Evolutionary conservation across 495 filamentous ascomycete species (phyloP).

Genomic region (Penicillium chermesinum): DNA sequence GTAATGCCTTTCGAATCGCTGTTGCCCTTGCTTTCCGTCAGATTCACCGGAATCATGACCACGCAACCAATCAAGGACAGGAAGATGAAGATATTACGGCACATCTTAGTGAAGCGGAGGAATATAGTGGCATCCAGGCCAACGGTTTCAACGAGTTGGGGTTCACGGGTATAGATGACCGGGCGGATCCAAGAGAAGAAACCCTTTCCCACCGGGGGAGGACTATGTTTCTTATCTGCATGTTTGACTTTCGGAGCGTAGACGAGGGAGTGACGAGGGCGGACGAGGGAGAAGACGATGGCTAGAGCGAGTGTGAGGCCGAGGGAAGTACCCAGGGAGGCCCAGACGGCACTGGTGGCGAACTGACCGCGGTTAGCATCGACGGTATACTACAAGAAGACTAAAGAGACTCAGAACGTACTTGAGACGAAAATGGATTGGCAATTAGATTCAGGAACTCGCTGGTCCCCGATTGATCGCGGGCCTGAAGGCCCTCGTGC

Average conservation of each 20-base stretch:
- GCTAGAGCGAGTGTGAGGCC: conserved; percentile 66
- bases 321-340: conserved; percentile 79
- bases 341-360: conserved; percentile 60
- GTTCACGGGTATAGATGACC: conserved; percentile 68
- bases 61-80: conserved; percentile 69
- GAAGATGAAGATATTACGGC: conserved; percentile 77
- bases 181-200: conserved; percentile 81
- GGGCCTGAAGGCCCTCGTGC: conserved; percentile 21
- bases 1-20: conserved; percentile 19
- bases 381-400: not conserved
- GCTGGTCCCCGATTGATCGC: conserved; percentile 18
- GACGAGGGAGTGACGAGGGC: conserved; percentile 83
- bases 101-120: conserved; percentile 84
- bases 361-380: conserved; percentile 37
- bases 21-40: conserved; percentile 45
- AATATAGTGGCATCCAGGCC: conserved; percentile 91
- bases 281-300: conserved; percentile 77
- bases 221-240: conserved; percentile 85
- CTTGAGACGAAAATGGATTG: conserved; percentile 43
- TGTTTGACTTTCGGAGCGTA: conserved; percentile 94
- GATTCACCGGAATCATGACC: conserved; percentile 81
- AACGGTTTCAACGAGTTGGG: conserved; percentile 66
- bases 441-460: conserved; percentile 44
- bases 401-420: too few species aligned
- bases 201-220: conserved; percentile 84